Conservation (phyloP, 495 filamentous ascomycete genomes). For the Xylaria intraflava region DNA sequence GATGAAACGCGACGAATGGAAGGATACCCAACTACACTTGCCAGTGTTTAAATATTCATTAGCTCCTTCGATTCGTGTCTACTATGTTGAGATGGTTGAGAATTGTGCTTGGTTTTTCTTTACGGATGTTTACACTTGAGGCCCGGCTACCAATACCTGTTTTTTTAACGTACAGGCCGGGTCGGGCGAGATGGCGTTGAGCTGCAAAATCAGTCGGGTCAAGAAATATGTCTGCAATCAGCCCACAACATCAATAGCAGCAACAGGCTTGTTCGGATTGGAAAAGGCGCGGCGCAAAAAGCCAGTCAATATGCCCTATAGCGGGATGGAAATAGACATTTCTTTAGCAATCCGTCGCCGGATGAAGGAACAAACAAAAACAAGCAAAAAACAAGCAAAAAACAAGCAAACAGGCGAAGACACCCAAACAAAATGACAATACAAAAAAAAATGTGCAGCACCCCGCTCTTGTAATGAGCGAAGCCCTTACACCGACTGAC, state of each 20-base stretch:
- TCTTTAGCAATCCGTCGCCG: constrained; percentile 30
- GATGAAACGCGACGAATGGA: constrained; percentile 29
- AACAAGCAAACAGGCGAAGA: no score
- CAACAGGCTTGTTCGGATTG: constrained; percentile 20
- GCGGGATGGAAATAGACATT: constrained; percentile 30
- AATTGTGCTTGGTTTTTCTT: constrained; percentile 13
- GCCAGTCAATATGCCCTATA: constrained; percentile 13
- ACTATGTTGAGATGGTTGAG: constrained; percentile 22
- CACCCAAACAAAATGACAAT: no score
- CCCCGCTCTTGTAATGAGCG: constrained; percentile 3
- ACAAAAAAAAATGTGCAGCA: constrained; percentile 19
- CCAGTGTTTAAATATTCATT: constrained; percentile 21
- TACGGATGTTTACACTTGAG: constrained; percentile 14
- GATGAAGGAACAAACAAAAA: constrained; percentile 25
- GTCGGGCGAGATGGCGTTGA: constrained; percentile 19
- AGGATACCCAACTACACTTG: constrained; percentile 29
- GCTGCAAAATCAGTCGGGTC: constrained; percentile 15
- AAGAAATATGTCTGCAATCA: constrained; percentile 12
- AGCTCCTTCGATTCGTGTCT: constrained; percentile 21
- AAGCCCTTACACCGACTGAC: no score
- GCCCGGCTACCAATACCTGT: constrained; percentile 21
- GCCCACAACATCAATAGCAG: background rate
- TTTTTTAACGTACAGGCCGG: constrained; percentile 11
- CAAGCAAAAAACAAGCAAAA: no score
- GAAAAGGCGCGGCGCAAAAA: constrained; percentile 17